Evolutionary conservation across 257 asterid species (phyloP).

Genomic region (Rubia yunnanensis): DNA sequence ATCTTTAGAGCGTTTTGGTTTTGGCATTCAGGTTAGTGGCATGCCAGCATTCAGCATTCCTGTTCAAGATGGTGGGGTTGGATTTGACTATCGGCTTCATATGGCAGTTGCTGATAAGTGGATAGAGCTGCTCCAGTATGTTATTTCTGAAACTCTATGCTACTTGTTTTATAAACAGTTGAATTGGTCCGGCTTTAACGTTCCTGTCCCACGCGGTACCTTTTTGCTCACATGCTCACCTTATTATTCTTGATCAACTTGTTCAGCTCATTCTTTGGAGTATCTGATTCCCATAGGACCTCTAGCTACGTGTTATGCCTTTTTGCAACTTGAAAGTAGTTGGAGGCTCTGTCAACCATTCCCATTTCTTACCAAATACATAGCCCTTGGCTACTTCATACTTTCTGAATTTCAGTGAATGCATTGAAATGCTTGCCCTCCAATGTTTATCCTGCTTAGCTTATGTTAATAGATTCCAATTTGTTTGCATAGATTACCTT

Average conservation of each 20-base stretch:
- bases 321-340: not conserved
- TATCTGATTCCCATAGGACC: not conserved
- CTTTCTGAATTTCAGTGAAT: not conserved
- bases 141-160: slow-evolving; percentile 22
- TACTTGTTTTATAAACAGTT: slow-evolving; percentile 11
- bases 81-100: slow-evolving; percentile 95
- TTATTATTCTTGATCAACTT: not conserved
- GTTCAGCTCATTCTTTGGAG: not conserved
- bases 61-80: slow-evolving; percentile 91
- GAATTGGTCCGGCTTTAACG: not conserved
- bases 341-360: not conserved
- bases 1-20: slow-evolving; percentile 9
- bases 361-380: not conserved
- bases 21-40: slow-evolving; percentile 78
- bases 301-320: not conserved
- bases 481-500: not conserved
- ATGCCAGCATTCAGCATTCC: slow-evolving; percentile 93
- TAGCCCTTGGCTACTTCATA: not conserved
- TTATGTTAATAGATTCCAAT: not conserved
- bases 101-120: slow-evolving; percentile 99
- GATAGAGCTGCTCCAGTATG: slow-evolving; percentile 89
- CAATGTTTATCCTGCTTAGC: not conserved
- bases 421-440: not conserved
- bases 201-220: not conserved
- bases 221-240: not conserved